Conservation (phyloP, 202 grass and related monocot species). For the Setaria viridis region DNA sequence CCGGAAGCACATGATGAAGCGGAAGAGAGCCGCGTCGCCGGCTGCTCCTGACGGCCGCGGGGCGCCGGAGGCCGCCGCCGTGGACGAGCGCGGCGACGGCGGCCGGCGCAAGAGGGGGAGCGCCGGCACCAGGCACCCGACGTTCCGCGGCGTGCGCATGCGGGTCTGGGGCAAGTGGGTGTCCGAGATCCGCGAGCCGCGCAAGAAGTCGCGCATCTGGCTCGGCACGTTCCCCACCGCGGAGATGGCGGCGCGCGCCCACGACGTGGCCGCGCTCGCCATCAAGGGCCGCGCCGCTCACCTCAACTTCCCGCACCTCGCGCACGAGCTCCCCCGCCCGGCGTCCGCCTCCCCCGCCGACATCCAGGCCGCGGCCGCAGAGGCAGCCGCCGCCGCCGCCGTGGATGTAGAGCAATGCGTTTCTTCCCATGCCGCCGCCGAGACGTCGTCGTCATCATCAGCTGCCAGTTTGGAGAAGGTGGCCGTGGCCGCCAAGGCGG, state of each 20-base stretch:
- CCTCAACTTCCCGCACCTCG: slow-evolving; percentile 76
- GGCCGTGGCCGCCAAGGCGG: not conserved
- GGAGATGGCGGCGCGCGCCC: slow-evolving; percentile 81
- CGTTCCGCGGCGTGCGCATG: slow-evolving; percentile 70
- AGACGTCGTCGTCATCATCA: slow-evolving; percentile 13
- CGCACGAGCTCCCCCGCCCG: slow-evolving; percentile 42
- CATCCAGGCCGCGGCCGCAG: slow-evolving; percentile 62
- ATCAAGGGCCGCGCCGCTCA: slow-evolving; percentile 70
- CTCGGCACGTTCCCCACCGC: slow-evolving; percentile 76
- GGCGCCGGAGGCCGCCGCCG: not conserved
- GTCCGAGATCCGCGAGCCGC: slow-evolving; percentile 80
- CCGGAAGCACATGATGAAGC: slow-evolving; percentile 45
- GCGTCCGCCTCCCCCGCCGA: slow-evolving; percentile 50
- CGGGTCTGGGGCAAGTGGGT: slow-evolving; percentile 89
- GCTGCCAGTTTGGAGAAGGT: slow-evolving; percentile 30
- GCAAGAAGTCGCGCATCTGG: slow-evolving; percentile 90
- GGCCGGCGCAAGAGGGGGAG: slow-evolving; percentile 10
- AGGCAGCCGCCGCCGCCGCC: not conserved
- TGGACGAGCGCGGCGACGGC: slow-evolving; percentile 16
- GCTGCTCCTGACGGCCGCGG: not conserved
- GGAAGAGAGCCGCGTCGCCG: slow-evolving; percentile 20
- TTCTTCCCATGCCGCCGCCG: not conserved
- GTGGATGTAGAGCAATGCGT: not conserved
- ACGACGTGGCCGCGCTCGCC: slow-evolving; percentile 71
- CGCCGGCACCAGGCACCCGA: slow-evolving; percentile 52